phyloP scores from a whole-genome alignment of 2,329 filamentous ascomycete genomes.

The Pseudodiploospora longispora region DNA sequence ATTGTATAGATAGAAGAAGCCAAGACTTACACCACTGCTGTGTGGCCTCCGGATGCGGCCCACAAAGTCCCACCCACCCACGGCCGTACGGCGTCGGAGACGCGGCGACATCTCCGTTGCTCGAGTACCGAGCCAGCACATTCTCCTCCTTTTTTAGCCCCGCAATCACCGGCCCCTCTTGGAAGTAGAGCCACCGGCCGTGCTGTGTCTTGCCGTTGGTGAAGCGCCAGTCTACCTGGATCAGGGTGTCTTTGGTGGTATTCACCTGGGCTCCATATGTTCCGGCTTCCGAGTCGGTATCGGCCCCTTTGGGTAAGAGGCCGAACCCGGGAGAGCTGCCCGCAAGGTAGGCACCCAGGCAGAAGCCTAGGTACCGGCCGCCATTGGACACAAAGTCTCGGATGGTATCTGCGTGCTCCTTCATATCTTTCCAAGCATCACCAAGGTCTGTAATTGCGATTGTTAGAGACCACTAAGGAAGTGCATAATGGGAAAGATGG shows the following conservation, averaged over 20 bases:
- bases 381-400: slow-evolving; percentile 14
- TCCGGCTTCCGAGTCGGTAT: slow-evolving; percentile 7
- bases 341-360: slow-evolving; percentile 20
- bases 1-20: too few species aligned
- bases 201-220: slow-evolving; percentile 9
- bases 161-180: slow-evolving; percentile 16
- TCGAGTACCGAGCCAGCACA: slow-evolving; percentile 15
- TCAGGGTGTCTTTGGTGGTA: slow-evolving; percentile 11
- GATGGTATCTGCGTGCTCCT: slow-evolving; percentile 8
- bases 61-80: slow-evolving; percentile 17
- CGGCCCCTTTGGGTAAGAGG: slow-evolving; percentile 10
- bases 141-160: slow-evolving; percentile 8
- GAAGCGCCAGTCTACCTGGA: slow-evolving; percentile 18
- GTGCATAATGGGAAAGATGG: neutral
- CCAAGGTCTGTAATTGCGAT: slow-evolving; percentile 11
- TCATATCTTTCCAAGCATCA: slow-evolving; percentile 10
- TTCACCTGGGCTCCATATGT: slow-evolving; percentile 12
- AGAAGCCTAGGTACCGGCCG: slow-evolving; percentile 19
- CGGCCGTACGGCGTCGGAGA: slow-evolving; percentile 14
- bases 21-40: slow-evolving; percentile 16
- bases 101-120: slow-evolving; percentile 15
- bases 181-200: slow-evolving; percentile 17
- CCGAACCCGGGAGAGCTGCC: slow-evolving; percentile 14
- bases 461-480: neutral
- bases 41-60: slow-evolving; percentile 18